phyloP scores from a whole-genome alignment of 2,329 filamentous ascomycete genomes.

The Verticillium albo-atrum region DNA sequence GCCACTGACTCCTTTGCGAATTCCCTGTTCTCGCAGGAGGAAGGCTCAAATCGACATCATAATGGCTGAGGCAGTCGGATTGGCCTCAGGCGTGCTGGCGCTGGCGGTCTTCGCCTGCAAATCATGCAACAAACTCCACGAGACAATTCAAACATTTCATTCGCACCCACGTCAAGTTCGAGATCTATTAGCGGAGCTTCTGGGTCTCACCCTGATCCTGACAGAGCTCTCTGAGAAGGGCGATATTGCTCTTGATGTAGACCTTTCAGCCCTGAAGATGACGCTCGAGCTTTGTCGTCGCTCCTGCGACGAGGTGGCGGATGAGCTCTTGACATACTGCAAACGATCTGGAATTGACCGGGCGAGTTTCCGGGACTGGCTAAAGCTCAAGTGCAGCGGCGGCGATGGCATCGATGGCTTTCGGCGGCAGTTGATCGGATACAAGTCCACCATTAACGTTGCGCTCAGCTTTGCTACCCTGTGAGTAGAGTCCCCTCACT shows the following conservation, averaged over 20 bases:
- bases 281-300: conserved; percentile 35
- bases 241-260: conserved; percentile 3
- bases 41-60: neutral
- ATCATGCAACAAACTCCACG: conserved; percentile 12
- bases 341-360: conserved; percentile 25
- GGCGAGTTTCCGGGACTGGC: conserved; percentile 40
- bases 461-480: conserved; percentile 15
- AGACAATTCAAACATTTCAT: conserved; percentile 10
- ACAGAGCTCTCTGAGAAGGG: conserved; percentile 22
- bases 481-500: no score
- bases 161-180: conserved; percentile 24
- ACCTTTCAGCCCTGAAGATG: conserved; percentile 16
- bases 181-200: conserved; percentile 34
- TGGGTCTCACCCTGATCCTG: conserved; percentile 31
- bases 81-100: conserved; percentile 10
- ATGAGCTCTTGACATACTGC: conserved; percentile 28
- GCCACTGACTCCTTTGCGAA: no score
- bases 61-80: conserved; percentile 14
- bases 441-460: conserved; percentile 26
- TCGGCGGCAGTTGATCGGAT: conserved; percentile 30
- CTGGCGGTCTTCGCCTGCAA: conserved; percentile 14
- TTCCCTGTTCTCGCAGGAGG: no score
- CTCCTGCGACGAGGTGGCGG: conserved; percentile 35
- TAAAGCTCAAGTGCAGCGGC: conserved; percentile 37
- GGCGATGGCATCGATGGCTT: conserved; percentile 35